These are phyloP conservation scores for Pinus taeda DNA, from an alignment of 75 land plant genomes.

Conservation along the genomic window DNA sequence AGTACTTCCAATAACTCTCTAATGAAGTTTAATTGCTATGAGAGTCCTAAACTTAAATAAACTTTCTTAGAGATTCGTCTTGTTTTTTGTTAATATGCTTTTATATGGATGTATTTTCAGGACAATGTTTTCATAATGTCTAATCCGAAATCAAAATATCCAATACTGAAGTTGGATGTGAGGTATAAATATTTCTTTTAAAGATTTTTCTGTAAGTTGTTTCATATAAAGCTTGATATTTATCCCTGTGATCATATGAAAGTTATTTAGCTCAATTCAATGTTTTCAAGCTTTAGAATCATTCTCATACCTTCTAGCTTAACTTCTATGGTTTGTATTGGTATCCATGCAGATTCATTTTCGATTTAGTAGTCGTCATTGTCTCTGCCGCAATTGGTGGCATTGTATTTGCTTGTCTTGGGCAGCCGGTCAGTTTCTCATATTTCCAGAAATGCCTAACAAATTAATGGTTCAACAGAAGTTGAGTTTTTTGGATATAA, in stretches of 20 bases:
- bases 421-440: slow-evolving; percentile 81
- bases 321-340: slow-evolving; percentile 1
- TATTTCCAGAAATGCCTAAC: not conserved
- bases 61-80: not conserved
- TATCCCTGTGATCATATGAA: not conserved
- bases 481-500: not conserved
- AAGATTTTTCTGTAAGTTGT: not conserved
- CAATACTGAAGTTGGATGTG: slow-evolving; percentile 85
- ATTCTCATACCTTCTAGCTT: not conserved
- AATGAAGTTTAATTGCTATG: not conserved
- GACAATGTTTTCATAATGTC: slow-evolving; percentile 98
- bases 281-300: not conserved
- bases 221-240: not conserved
- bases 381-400: slow-evolving; percentile 99
- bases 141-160: slow-evolving; percentile 91
- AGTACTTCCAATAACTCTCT: not conserved
- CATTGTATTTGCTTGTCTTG: slow-evolving; percentile 94
- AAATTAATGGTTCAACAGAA: not conserved
- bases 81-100: not conserved
- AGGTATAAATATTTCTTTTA: slow-evolving; percentile 35
- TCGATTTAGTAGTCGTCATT: slow-evolving; percentile 96
- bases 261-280: not conserved
- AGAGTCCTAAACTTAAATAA: not conserved
- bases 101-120: slow-evolving; percentile 35
- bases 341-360: slow-evolving; percentile 68